These are phyloP conservation scores for Hamigera avellanea DNA, from an alignment of 495 filamentous ascomycete species.

Conservation along the genomic window DNA sequence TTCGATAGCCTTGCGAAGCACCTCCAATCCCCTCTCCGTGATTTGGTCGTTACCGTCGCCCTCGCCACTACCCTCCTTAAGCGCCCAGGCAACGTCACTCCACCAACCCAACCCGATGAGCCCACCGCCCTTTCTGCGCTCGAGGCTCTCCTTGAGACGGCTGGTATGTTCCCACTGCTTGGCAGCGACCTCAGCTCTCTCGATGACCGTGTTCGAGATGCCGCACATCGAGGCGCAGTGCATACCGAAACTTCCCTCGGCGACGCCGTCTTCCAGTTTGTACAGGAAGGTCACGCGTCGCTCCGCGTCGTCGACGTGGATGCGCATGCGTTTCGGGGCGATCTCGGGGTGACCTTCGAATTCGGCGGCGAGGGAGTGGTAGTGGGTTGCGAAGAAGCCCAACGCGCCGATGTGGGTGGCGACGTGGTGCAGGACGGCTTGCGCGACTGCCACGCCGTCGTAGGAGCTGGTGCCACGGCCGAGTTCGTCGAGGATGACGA, in stretches of 20 bases:
- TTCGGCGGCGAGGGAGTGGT: constrained; percentile 85
- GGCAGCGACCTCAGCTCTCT: constrained; percentile 81
- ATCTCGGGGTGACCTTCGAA: constrained; percentile 86
- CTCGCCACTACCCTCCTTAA: constrained; percentile 43
- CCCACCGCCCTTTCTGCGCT: constrained; percentile 59
- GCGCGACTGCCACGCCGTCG: constrained; percentile 92
- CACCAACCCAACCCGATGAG: constrained; percentile 79
- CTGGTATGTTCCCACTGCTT: constrained; percentile 93
- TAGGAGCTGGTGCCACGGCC: constrained; percentile 90
- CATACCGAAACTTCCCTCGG: constrained; percentile 98
- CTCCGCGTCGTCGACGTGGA: constrained; percentile 79
- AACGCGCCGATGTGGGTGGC: constrained; percentile 86
- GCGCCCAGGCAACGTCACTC: constrained; percentile 81
- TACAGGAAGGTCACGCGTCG: constrained; percentile 88
- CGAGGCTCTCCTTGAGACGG: constrained; percentile 75
- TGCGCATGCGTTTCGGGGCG: constrained; percentile 75
- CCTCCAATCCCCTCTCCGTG: constrained; percentile 47
- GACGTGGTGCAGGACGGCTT: constrained; percentile 91
- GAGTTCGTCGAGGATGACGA: constrained; percentile 96
- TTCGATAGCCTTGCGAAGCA: constrained; percentile 67
- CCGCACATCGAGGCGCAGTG: constrained; percentile 98
- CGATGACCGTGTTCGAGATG: constrained; percentile 71
- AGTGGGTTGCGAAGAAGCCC: constrained; percentile 98
- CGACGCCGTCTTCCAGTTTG: constrained; percentile 87
- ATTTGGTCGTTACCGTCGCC: constrained; percentile 27